A percentile compares a stretch with the other conserved stretches of the same genome.
phyloP scores from a whole-genome alignment of 1,139 yeast species.

The Protomyces gravidus region DNA sequence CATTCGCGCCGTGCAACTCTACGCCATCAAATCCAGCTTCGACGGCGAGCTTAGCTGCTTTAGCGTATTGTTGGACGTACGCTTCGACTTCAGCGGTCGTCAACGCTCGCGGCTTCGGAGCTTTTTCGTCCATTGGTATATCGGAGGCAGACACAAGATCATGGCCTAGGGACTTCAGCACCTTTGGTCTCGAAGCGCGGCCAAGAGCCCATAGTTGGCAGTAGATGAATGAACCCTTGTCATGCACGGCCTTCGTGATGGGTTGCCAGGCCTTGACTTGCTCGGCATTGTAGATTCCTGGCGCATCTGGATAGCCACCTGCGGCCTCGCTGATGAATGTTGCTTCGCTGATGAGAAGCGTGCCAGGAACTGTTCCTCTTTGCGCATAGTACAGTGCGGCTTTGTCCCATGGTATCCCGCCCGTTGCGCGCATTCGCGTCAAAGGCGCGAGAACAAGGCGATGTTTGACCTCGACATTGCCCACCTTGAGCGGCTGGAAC shows the following conservation, averaged over 20 bases:
- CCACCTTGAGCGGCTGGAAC: conserved; percentile 39
- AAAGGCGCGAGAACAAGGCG: conserved; percentile 54
- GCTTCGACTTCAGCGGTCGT: conserved; percentile 48
- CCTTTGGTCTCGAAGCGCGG: conserved; percentile 40
- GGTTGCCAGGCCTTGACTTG: conserved; percentile 53
- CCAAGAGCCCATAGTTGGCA: conserved; percentile 63
- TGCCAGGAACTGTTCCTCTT: conserved; percentile 53
- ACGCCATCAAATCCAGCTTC: conserved; percentile 65
- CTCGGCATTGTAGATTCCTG: conserved; percentile 52
- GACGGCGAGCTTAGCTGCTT: conserved; percentile 49
- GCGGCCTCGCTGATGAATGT: conserved; percentile 43
- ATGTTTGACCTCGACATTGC: conserved; percentile 39
- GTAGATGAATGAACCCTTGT: conserved; percentile 50
- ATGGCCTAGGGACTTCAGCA: conserved; percentile 38
- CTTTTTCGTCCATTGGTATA: conserved; percentile 41
- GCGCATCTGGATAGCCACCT: conserved; percentile 47
- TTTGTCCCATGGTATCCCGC: conserved; percentile 41
- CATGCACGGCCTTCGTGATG: conserved; percentile 51
- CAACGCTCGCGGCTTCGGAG: conserved; percentile 40
- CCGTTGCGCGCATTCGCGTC: conserved; percentile 48
- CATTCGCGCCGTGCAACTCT: conserved; percentile 69
- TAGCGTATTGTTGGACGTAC: conserved; percentile 42
- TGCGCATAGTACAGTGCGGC: conserved; percentile 51
- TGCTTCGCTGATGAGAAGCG: conserved; percentile 48
- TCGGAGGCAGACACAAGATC: conserved; percentile 36